These are phyloP conservation scores for Trametes cinnabarina DNA, from an alignment of 768 basidiomycete genomes.

Conservation along the genomic window DNA sequence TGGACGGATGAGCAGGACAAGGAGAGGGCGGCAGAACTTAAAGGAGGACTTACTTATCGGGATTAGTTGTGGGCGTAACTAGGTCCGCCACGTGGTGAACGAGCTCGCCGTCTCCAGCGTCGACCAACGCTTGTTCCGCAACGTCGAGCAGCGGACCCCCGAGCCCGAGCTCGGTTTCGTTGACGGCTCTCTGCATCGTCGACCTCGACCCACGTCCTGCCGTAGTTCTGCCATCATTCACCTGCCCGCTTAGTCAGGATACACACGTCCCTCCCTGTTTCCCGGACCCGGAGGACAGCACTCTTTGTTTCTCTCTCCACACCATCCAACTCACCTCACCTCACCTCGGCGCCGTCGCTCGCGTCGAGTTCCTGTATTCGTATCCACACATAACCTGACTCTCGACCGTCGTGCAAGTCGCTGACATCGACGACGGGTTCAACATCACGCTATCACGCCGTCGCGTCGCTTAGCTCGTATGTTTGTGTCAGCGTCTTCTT, in stretches of 20 bases:
- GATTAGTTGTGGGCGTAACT: conserved; percentile 14
- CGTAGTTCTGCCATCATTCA: neutral
- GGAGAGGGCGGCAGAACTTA: neutral
- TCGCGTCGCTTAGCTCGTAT: conserved; percentile 15
- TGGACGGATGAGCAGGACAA: neutral
- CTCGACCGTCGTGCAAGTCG: neutral
- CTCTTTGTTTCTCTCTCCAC: conserved; percentile 13
- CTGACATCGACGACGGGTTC: neutral
- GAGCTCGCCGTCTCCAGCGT: conserved; percentile 9
- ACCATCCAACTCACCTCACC: neutral
- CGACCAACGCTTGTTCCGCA: conserved; percentile 11
- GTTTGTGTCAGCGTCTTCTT: conserved; percentile 17
- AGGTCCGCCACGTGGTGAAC: conserved; percentile 14
- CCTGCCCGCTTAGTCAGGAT: conserved; percentile 14
- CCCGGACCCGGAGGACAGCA: conserved; percentile 5
- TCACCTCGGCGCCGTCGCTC: conserved; percentile 1
- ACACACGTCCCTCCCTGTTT: conserved; percentile 9
- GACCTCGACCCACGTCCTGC: neutral
- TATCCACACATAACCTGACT: neutral
- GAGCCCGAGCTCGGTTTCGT: neutral
- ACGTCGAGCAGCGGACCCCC: conserved; percentile 5
- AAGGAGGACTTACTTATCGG: neutral
- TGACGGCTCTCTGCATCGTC: no score
- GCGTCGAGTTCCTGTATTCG: conserved; percentile 1
- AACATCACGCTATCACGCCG: conserved; percentile 14